Conservation (phyloP, 2,329 filamentous ascomycete species). For the Talaromyces sp. region DNA sequence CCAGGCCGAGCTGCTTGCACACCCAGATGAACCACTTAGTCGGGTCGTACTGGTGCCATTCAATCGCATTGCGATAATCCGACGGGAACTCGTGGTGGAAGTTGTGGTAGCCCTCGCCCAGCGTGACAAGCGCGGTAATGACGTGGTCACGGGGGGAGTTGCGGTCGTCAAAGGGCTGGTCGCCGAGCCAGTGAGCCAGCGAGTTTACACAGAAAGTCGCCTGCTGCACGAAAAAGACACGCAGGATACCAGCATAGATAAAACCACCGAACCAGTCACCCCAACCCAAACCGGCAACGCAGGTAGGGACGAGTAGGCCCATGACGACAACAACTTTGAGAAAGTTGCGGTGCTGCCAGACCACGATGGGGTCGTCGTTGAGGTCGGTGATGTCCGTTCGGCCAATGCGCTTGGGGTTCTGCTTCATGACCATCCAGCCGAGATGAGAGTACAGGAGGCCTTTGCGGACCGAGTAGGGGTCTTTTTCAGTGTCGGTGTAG, state of each 20-base stretch:
- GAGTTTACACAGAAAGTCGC: conserved; percentile 93
- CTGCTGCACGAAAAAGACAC: conserved; percentile 86
- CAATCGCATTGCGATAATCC: conserved; percentile 85
- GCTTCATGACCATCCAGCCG: conserved; percentile 91
- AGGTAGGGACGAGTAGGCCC: conserved; percentile 68
- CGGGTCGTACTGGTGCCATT: conserved; percentile 88
- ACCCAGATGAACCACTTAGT: conserved; percentile 85
- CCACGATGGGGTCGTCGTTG: conserved; percentile 77
- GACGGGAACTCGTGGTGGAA: conserved; percentile 94
- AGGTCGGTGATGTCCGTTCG: conserved; percentile 84
- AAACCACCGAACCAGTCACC: conserved; percentile 76
- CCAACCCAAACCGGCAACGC: conserved; percentile 74
- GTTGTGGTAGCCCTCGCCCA: conserved; percentile 90
- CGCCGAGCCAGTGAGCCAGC: conserved; percentile 82
- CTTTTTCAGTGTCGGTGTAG: conserved; percentile 89
- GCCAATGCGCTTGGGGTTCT: conserved; percentile 83
- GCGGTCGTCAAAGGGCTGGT: conserved; percentile 88
- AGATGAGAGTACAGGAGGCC: conserved; percentile 78
- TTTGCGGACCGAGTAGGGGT: conserved; percentile 87
- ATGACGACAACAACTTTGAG: conserved; percentile 73
- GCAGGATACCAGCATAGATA: conserved; percentile 77
- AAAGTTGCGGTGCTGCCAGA: conserved; percentile 86
- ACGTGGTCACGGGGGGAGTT: conserved; percentile 86
- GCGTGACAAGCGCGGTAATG: conserved; percentile 76
- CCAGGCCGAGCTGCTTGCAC: conserved; percentile 79